Evolutionary conservation across 306 rosid genomes (phyloP), one percentile per base, ranked within the genome.

Genomic region (Cicer cuneatum): DNA sequence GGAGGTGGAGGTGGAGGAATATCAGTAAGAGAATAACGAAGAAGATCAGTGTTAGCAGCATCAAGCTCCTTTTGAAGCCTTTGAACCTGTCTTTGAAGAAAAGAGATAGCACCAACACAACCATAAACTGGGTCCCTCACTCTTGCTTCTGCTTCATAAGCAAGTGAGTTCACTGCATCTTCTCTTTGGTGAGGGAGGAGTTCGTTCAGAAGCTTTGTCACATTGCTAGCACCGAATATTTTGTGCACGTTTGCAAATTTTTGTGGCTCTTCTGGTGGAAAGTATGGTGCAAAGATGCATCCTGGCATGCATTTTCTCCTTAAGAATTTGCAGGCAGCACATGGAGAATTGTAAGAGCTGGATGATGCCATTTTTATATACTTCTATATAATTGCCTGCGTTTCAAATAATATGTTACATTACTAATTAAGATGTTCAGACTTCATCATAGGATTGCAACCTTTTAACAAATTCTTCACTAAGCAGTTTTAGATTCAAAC

Each of bases 201-300:
- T 15, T 94, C 99, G 62, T 94, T 94, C 1, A 94, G 99, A 40
- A 94, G 96, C 89, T 94, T 94, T 0, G 96, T 94, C 7, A 94
- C 97, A 53, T 94, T 94, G 88, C 99, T 94, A 1, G 99, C 99
- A 1, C 99, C 99, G 21, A 94, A 94, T 29, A 94, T 94, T 65
- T 90, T 94, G 96, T 94, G 99, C 2, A 94, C 99, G 72, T 94
- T 92, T 42, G 96, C 87, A 19, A 94, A 94, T 46, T 94, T 94
- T 40, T 94, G 97, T 15, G 99, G 97, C 83, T 94, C 99, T 81
- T 94, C 99, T 1, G 99, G 99, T 16, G 99, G 99, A 72, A 94
- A 94, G 73, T 92, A 92, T 0, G 97, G 96, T 3, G 99, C 96
- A 74, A 94, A 94, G n/a, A 94, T 89, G 90, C 99, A 94, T 3